These are phyloP conservation scores for Macrolepiota albuminosa DNA, from an alignment of 768 basidiomycete species.

Conservation along the genomic window DNA sequence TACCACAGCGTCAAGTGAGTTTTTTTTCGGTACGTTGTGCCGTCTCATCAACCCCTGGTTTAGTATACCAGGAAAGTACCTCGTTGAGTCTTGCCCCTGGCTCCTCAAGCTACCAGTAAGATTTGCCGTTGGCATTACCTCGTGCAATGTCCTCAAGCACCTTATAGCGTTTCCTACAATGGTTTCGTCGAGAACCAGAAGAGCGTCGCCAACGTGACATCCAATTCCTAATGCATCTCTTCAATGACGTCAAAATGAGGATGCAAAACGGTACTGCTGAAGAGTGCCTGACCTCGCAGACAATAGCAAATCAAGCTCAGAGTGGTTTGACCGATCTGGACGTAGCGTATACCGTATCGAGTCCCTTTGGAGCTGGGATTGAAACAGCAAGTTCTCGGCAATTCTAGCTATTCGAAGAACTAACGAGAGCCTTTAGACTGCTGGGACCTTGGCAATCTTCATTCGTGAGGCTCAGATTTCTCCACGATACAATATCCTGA, in stretches of 20 bases:
- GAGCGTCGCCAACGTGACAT: slow-evolving; percentile 32
- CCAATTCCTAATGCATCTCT: slow-evolving; percentile 33
- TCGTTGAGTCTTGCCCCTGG: slow-evolving; percentile 46
- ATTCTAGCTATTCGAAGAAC: not conserved
- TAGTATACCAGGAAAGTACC: slow-evolving; percentile 46
- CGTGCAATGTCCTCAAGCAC: not conserved
- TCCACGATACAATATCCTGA: not conserved
- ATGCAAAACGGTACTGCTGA: slow-evolving; percentile 34
- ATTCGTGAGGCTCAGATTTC: slow-evolving; percentile 4
- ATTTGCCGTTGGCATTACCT: not conserved
- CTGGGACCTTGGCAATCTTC: slow-evolving; percentile 1
- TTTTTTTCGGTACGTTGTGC: no score
- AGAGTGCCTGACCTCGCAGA: slow-evolving; percentile 37
- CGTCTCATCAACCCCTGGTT: not conserved
- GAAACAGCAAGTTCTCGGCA: slow-evolving; percentile 17
- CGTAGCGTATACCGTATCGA: slow-evolving; percentile 39
- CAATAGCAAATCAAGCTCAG: slow-evolving; percentile 28
- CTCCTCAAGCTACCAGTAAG: slow-evolving; percentile 39
- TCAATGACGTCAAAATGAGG: slow-evolving; percentile 37
- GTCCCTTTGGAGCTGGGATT: slow-evolving; percentile 44
- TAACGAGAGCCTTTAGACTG: not conserved
- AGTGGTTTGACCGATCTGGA: slow-evolving; percentile 37
- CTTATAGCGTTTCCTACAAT: slow-evolving; percentile 32
- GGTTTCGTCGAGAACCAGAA: slow-evolving; percentile 40
- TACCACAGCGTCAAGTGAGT: slow-evolving; percentile 2